phyloP scores from a whole-genome alignment of 352 stramenopile genomes.

The Pythium plurisporium region DNA sequence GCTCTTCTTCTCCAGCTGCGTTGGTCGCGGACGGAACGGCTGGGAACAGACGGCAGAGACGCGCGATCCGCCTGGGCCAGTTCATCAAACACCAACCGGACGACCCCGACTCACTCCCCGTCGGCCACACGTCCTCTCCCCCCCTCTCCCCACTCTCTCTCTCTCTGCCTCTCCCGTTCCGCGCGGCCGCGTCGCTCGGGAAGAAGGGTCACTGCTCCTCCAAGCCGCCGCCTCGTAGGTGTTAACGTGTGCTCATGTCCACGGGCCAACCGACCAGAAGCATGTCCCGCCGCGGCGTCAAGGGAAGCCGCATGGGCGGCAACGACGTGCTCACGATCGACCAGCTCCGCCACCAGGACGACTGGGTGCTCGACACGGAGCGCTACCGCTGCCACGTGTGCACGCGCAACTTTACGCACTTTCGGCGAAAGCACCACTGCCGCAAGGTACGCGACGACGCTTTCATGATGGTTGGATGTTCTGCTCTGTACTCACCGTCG shows the following conservation, averaged over 20 bases:
- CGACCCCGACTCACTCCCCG: not conserved
- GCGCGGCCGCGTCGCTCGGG: not conserved
- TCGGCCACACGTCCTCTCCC: not conserved
- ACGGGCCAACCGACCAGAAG: constrained; percentile 10
- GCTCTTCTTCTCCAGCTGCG: constrained; percentile 11
- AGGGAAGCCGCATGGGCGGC: constrained; percentile 62
- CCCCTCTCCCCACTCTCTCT: not conserved
- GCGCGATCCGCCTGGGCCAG: too few species aligned
- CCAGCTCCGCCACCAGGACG: constrained; percentile 82
- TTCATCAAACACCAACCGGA: too few species aligned
- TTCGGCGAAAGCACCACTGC: constrained; percentile 87
- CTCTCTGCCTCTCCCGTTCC: not conserved
- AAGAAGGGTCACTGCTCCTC: constrained; percentile 7
- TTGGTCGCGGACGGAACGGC: not conserved
- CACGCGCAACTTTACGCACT: constrained; percentile 86
- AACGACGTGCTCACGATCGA: constrained; percentile 88
- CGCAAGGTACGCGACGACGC: constrained; percentile 49
- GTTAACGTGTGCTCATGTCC: constrained; percentile 16
- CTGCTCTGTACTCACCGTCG: not conserved
- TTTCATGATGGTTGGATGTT: not conserved
- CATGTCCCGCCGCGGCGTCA: constrained; percentile 74
- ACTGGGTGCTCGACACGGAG: constrained; percentile 87
- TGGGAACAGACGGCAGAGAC: constrained; percentile 8
- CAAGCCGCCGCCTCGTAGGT: not conserved
- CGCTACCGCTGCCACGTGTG: constrained; percentile 86